These are phyloP conservation scores for Rhynchospora breviuscula DNA, from an alignment of 176 grass and related monocot species.

Conservation along the genomic window DNA sequence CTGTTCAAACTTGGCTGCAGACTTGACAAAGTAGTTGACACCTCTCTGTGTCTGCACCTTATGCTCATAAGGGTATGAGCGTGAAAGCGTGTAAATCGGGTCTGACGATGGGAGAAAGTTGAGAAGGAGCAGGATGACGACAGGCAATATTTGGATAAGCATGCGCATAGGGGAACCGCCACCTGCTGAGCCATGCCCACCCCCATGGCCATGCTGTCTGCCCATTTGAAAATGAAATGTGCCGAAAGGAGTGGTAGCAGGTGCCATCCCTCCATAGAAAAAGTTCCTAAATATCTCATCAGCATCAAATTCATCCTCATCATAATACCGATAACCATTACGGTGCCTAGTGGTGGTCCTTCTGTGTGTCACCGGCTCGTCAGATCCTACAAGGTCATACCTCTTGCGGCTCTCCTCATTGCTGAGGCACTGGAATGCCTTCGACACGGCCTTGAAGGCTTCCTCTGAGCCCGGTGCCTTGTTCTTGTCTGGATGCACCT, in stretches of 20 bases:
- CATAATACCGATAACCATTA: conserved; percentile 41
- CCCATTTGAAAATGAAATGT: conserved; percentile 73
- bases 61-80: conserved; percentile 53
- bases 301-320: conserved; percentile 74
- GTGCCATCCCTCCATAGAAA: conserved; percentile 81
- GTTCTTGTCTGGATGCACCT: conserved; percentile 98
- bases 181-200: not conserved
- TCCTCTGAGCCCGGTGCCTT: conserved; percentile 83
- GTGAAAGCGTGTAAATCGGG: conserved; percentile 58
- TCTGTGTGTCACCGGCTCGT: conserved; percentile 50
- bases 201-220: conserved; percentile 29
- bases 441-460: conserved; percentile 90
- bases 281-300: conserved; percentile 98
- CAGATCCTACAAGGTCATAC: conserved; percentile 68
- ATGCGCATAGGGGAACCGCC: conserved; percentile 48
- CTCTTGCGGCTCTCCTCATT: conserved; percentile 62
- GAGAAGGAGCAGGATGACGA: conserved; percentile 62
- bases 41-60: conserved; percentile 57
- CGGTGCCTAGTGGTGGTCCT: conserved; percentile 34
- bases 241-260: conserved; percentile 59
- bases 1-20: conserved; percentile 60
- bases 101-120: conserved; percentile 83
- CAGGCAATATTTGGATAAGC: conserved; percentile 77
- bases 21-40: conserved; percentile 74
- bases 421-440: conserved; percentile 92